Conservation (phyloP, 495 filamentous ascomycete species). For the Amniculicola lignicola region DNA sequence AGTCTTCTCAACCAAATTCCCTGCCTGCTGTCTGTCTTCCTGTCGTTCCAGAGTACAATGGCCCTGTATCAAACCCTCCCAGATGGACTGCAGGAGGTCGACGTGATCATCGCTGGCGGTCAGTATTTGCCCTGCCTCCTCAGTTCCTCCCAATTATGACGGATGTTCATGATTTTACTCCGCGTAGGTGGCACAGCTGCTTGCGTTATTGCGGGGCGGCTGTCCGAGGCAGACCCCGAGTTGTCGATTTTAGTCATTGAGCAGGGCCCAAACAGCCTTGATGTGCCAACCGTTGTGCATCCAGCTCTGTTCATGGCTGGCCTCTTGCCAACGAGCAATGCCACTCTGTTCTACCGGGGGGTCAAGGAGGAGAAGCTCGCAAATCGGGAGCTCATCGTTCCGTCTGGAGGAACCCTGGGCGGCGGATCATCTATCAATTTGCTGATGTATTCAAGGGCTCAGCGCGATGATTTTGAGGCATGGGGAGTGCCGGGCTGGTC, state of each 20-base stretch:
- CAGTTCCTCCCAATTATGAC: not conserved
- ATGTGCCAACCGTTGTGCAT: constrained; percentile 45
- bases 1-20: not conserved
- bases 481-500: constrained; percentile 55
- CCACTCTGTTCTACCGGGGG: constrained; percentile 42
- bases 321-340: constrained; percentile 39
- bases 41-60: not conserved
- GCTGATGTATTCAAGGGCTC: constrained; percentile 46
- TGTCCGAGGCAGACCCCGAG: constrained; percentile 49
- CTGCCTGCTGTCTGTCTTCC: not conserved
- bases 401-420: constrained; percentile 54
- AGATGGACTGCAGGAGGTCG: constrained; percentile 5
- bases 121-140: constrained; percentile 35
- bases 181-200: constrained; percentile 56
- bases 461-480: constrained; percentile 44
- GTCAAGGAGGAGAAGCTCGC: constrained; percentile 44
- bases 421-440: constrained; percentile 61
- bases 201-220: constrained; percentile 48
- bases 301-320: constrained; percentile 43
- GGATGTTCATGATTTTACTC: not conserved
- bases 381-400: constrained; percentile 49
- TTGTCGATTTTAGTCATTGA: constrained; percentile 56
- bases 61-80: constrained; percentile 1
- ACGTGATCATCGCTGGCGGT: constrained; percentile 20
- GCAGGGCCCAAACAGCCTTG: constrained; percentile 48